Percentiles rank a stretch among this genome's conserved stretches.
Evolutionary conservation across 164 flowering plant species (phyloP).

Genomic region (Taxillus chinensis): DNA sequence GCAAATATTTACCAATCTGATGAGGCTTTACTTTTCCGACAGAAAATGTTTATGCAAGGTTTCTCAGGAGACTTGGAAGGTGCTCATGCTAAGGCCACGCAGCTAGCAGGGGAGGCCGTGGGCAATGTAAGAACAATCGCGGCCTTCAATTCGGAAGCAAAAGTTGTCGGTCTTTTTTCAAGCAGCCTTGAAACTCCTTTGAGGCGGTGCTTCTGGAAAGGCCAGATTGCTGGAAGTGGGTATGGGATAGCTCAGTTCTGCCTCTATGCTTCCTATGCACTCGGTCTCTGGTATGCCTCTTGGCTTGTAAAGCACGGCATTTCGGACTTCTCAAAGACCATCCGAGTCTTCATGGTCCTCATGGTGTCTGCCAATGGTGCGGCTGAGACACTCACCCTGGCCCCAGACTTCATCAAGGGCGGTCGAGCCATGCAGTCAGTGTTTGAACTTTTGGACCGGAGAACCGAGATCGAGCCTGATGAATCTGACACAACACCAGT

Average conservation of each 20-base stretch:
- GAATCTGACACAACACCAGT: slow-evolving; percentile 53
- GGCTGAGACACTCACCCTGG: slow-evolving; percentile 93
- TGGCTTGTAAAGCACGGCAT: slow-evolving; percentile 96
- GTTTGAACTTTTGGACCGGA: slow-evolving; percentile 84
- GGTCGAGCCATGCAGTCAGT: slow-evolving; percentile 97
- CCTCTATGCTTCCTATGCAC: slow-evolving; percentile 87
- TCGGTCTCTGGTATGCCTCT: slow-evolving; percentile 96
- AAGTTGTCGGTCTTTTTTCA: slow-evolving; percentile 69
- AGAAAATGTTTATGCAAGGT: slow-evolving; percentile 97
- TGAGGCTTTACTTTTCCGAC: slow-evolving; percentile 9
- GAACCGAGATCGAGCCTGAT: slow-evolving; percentile 91
- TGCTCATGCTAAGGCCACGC: slow-evolving; percentile 89
- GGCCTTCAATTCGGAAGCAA: slow-evolving; percentile 87
- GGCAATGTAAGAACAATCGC: slow-evolving; percentile 89
- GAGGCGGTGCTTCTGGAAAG: slow-evolving; percentile 84
- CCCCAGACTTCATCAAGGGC: slow-evolving; percentile 95
- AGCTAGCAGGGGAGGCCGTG: slow-evolving; percentile 95
- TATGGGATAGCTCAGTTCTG: slow-evolving; percentile 84
- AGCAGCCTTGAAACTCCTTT: slow-evolving; percentile 55
- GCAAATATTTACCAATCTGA: background rate
- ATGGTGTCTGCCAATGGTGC: slow-evolving; percentile 99
- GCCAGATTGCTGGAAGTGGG: slow-evolving; percentile 93
- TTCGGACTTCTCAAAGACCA: slow-evolving; percentile 93
- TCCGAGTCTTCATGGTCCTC: slow-evolving; percentile 95
- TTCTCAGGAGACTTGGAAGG: slow-evolving; percentile 93